phyloP scores from a whole-genome alignment of 2,329 filamentous ascomycete species.

The Fusarium sp. region DNA sequence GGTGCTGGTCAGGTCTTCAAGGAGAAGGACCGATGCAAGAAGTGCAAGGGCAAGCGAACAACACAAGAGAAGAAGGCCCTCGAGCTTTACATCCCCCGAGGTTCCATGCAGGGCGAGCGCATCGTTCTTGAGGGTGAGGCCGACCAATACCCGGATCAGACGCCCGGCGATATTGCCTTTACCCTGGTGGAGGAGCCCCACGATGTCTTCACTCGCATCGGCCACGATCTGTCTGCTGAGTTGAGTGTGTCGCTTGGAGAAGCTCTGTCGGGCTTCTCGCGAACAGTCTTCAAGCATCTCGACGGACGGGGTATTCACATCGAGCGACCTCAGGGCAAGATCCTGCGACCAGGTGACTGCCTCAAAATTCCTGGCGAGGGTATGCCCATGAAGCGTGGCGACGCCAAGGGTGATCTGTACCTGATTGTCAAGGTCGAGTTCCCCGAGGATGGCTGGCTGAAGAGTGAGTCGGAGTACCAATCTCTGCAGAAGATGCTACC shows the following conservation, averaged over 20 bases:
- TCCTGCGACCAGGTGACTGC: constrained; percentile 84
- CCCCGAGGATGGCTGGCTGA: constrained; percentile 86
- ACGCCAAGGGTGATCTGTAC: constrained; percentile 87
- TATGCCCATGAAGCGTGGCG: constrained; percentile 91
- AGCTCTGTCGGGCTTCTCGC: constrained; percentile 87
- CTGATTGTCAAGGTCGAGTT: constrained; percentile 88
- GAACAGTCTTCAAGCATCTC: constrained; percentile 90
- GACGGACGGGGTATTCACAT: constrained; percentile 92
- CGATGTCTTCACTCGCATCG: constrained; percentile 82
- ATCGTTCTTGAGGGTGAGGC: constrained; percentile 94
- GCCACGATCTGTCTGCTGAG: constrained; percentile 84
- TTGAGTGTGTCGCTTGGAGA: constrained; percentile 85
- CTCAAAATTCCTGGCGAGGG: constrained; percentile 90
- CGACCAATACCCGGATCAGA: constrained; percentile 89
- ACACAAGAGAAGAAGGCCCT: constrained; percentile 91
- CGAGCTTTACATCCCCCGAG: constrained; percentile 94
- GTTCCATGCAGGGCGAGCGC: constrained; percentile 85
- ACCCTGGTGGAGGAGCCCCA: constrained; percentile 85
- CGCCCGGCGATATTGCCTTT: constrained; percentile 94
- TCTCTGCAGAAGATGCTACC: constrained; percentile 82
- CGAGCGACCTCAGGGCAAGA: constrained; percentile 80
- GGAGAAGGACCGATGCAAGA: constrained; percentile 98
- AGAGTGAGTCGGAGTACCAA: constrained; percentile 75
- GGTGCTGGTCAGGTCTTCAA: constrained; percentile 89
- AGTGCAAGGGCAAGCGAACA: constrained; percentile 94